These are phyloP conservation scores for Pleurotus giganteus DNA, from an alignment of 768 basidiomycete species.

Conservation along the genomic window DNA sequence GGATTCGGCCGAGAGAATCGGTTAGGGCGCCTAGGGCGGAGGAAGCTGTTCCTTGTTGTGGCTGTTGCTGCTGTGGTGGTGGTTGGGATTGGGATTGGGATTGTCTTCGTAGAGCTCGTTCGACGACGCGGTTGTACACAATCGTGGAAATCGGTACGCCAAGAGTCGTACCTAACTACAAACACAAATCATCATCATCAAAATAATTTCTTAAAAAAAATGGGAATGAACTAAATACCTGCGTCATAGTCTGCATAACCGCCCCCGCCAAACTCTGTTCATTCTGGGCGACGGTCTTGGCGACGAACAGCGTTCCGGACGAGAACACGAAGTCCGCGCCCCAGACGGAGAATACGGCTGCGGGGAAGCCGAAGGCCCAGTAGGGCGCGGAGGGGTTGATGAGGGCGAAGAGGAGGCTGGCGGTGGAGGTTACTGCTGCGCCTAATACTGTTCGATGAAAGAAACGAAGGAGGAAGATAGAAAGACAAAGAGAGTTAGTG, in stretches of 20 bases:
- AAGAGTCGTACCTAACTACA: slow-evolving; percentile 52
- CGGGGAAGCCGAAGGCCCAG: slow-evolving; percentile 64
- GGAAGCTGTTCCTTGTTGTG: too few relatives aligned
- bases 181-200: neutral
- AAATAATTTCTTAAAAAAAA: neutral
- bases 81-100: too few relatives aligned
- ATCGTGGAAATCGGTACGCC: slow-evolving; percentile 60
- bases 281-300: slow-evolving; percentile 45
- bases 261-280: slow-evolving; percentile 62
- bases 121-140: slow-evolving; percentile 47
- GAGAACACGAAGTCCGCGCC: slow-evolving; percentile 64
- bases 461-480: neutral
- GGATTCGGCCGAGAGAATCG: too few relatives aligned
- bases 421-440: slow-evolving; percentile 44
- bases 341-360: slow-evolving; percentile 50
- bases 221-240: slow-evolving; percentile 27
- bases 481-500: too few relatives aligned
- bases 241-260: slow-evolving; percentile 61
- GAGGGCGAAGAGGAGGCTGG: slow-evolving; percentile 53
- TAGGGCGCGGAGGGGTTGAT: slow-evolving; percentile 45
- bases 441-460: slow-evolving; percentile 22
- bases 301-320: slow-evolving; percentile 55
- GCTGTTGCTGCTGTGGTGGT: too few relatives aligned
- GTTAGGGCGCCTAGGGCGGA: too few relatives aligned
- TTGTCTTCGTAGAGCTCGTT: slow-evolving; percentile 26